A percentile compares a stretch with the other conserved stretches of the same genome.
Evolutionary conservation across 2,329 filamentous ascomycete genomes (phyloP).

Genomic region (Talaromyces rugulosus): DNA sequence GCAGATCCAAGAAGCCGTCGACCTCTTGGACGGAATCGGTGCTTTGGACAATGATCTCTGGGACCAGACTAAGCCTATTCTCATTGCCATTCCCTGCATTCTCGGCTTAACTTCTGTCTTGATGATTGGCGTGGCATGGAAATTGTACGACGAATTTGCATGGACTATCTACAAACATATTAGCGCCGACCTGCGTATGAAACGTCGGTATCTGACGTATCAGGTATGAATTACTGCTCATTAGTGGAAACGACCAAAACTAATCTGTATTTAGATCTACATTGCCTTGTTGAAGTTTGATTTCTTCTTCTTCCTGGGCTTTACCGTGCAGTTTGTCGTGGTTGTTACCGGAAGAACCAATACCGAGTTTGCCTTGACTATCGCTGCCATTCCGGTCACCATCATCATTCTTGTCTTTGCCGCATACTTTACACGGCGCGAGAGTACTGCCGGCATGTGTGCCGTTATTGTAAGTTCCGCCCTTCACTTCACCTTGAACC

Average conservation of each 20-base stretch:
- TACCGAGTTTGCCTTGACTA: slow-evolving; percentile 78
- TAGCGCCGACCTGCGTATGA: slow-evolving; percentile 93
- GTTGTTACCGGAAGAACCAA: slow-evolving; percentile 69
- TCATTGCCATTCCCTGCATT: slow-evolving; percentile 81
- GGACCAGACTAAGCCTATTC: slow-evolving; percentile 65
- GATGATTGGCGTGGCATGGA: slow-evolving; percentile 80
- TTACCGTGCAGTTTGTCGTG: slow-evolving; percentile 96
- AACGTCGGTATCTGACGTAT: slow-evolving; percentile 91
- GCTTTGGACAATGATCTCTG: slow-evolving; percentile 59
- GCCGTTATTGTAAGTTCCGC: slow-evolving; percentile 59
- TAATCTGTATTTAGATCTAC: slow-evolving; percentile 66
- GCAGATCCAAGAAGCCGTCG: slow-evolving; percentile 75
- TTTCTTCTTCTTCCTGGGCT: slow-evolving; percentile 99
- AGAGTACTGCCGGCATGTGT: slow-evolving; percentile 75
- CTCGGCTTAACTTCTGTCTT: slow-evolving; percentile 70
- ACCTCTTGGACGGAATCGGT: slow-evolving; percentile 43
- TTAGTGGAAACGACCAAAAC: background rate
- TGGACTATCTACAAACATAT: slow-evolving; percentile 99
- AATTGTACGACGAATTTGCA: slow-evolving; percentile 95
- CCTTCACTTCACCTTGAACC: background rate
- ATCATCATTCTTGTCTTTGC: slow-evolving; percentile 82
- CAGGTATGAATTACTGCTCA: slow-evolving; percentile 67
- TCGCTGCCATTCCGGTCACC: slow-evolving; percentile 85
- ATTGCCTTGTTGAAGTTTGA: slow-evolving; percentile 98
- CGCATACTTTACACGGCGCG: slow-evolving; percentile 77